phyloP scores from a whole-genome alignment of 2,329 filamentous ascomycete species.

The Setomelanomma holmii region DNA sequence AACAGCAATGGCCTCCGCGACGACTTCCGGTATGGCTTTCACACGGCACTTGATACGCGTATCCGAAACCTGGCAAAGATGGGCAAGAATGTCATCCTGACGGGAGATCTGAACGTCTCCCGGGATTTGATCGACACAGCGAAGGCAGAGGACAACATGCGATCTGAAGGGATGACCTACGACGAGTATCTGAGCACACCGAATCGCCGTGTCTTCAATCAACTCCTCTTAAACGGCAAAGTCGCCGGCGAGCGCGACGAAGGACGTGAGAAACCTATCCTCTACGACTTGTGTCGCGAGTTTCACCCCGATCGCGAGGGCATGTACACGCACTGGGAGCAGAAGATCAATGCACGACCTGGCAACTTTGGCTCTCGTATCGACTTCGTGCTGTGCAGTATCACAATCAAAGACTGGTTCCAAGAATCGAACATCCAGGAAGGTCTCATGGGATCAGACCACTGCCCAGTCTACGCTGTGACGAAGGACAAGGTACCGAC shows the following conservation, averaged over 20 bases:
- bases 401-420: constrained; percentile 82
- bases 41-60: constrained; percentile 79
- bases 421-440: constrained; percentile 85
- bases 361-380: constrained; percentile 93
- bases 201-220: constrained; percentile 81
- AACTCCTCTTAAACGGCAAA: constrained; percentile 77
- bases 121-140: constrained; percentile 76
- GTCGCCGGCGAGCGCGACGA: constrained; percentile 72
- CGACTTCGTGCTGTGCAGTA: constrained; percentile 88
- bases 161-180: constrained; percentile 71
- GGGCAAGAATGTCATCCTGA: constrained; percentile 85
- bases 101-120: constrained; percentile 87
- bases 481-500: constrained; percentile 69
- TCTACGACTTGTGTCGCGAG: constrained; percentile 83
- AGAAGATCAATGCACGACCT: constrained; percentile 91
- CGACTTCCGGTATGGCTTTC: constrained; percentile 81
- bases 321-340: constrained; percentile 99
- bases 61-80: constrained; percentile 81
- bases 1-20: constrained; percentile 84
- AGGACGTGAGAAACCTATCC: constrained; percentile 71
- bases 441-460: constrained; percentile 91
- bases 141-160: constrained; percentile 72
- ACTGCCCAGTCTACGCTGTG: constrained; percentile 88
- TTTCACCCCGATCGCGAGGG: constrained; percentile 81
- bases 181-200: constrained; percentile 77